Evolutionary conservation across 352 stramenopile genomes (phyloP).

Genomic region (Pythium grandisporangium): DNA sequence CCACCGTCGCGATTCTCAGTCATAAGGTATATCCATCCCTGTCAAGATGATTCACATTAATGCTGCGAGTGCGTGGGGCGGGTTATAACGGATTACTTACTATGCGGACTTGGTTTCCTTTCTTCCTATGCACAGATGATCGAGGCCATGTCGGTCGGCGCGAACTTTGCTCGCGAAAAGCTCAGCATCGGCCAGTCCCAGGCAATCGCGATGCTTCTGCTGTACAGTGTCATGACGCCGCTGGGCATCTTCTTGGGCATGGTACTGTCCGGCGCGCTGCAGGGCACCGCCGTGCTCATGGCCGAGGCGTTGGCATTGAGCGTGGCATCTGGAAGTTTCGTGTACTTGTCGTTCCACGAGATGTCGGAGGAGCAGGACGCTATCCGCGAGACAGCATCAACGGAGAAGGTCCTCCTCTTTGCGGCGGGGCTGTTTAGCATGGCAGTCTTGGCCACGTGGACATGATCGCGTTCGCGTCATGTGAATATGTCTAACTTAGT

Average conservation of each 20-base stretch:
- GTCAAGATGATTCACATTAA: not conserved
- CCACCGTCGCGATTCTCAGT: conserved; percentile 53
- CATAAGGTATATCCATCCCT: conserved; percentile 33
- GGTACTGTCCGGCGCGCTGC: conserved; percentile 31
- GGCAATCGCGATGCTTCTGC: conserved; percentile 37
- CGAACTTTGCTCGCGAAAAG: conserved; percentile 55
- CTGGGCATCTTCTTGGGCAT: conserved; percentile 52
- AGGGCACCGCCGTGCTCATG: conserved; percentile 26
- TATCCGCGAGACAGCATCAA: conserved; percentile 20
- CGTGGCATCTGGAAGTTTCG: conserved; percentile 50
- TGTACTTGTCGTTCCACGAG: conserved; percentile 63
- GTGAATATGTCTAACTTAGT: too few relatives aligned
- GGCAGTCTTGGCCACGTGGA: conserved; percentile 36
- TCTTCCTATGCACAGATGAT: conserved; percentile 30
- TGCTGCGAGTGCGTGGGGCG: not conserved
- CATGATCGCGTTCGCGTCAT: conserved; percentile 18
- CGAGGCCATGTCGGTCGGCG: conserved; percentile 51
- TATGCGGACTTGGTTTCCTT: too few relatives aligned
- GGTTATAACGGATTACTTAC: too few relatives aligned
- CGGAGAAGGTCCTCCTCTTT: conserved; percentile 50
- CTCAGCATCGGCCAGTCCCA: conserved; percentile 28
- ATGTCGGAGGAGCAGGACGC: conserved; percentile 42
- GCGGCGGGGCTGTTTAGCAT: conserved; percentile 31
- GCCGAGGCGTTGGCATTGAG: conserved; percentile 37
- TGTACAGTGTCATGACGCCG: conserved; percentile 65